Base-by-base conservation (phyloP, 2,329 filamentous ascomycete species). In the Daldinia eschscholtzii region DNA sequence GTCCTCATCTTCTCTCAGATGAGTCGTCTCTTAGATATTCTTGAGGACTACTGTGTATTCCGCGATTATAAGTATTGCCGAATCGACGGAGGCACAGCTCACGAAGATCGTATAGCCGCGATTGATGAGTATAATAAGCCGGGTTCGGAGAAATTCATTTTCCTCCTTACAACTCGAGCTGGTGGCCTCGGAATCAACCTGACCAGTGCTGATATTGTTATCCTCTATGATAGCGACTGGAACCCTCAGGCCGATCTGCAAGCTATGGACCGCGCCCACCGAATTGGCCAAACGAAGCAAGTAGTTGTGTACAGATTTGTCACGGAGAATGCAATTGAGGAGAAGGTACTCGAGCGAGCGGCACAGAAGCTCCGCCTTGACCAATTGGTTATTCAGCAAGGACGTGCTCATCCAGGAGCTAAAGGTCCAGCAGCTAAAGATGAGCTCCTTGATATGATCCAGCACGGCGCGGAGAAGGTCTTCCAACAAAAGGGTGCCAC, bases 1-100 rank as follows among this genome's bases (percentile, higher is more conserved):
- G 94, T 99, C n/a, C 88, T 99, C 63, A 98, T 99, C 75, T 99
- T 99, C 83, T 99, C 96, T 0, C 96, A 99, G 78, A 99, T 99
- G 96, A 98, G 94, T 77, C 93, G 96, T 87, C 87, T 98, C 42
- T 84, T 99, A 46, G 96, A 99, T 78, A 99, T 99, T 60, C 87
- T 99, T 15, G 96, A 99, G 79, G 96, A 99, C 79, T 99, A 99
- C 81, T 98, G 95, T 72, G 94, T 98, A 50, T 97, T 99, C 85
- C 89, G 94, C 65, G 91, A 93, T 35, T 98, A 93, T 82, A 92
- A 97, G 71, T 99, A 99, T 82, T 98, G 94, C 81, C 93, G 96
- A 77, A 99, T 99, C 71, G 96, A 99, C 78, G 96, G 96, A 77
- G 91, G 94, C 55, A 99, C 96, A 13, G 95, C 96, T 0, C 96